These are phyloP conservation scores for Psidium friedrichsthalianum DNA, from an alignment of 345 rosid genomes.

Conservation along the genomic window DNA sequence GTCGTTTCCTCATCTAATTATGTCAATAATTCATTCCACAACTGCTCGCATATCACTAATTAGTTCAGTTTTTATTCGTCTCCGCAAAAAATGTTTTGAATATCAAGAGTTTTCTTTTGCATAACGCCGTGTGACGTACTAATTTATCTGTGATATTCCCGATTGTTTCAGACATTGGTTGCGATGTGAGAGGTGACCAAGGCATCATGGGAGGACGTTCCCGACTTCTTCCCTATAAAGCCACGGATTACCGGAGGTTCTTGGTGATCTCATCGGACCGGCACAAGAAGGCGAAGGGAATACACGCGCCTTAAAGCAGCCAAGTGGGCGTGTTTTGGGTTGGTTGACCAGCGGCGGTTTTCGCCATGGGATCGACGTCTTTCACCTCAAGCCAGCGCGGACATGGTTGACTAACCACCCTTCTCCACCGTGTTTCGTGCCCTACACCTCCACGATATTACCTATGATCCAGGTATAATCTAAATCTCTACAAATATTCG, in stretches of 20 bases:
- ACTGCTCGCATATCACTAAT: neutral
- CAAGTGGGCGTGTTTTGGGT: slow-evolving; percentile 51
- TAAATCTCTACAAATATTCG: neutral
- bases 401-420: slow-evolving; percentile 55
- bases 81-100: neutral
- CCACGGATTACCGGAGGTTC: slow-evolving; percentile 41
- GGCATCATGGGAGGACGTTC: slow-evolving; percentile 16
- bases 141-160: neutral
- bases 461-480: slow-evolving; percentile 34
- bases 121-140: neutral
- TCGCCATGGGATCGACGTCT: slow-evolving; percentile 47
- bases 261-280: slow-evolving; percentile 65
- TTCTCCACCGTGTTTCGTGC: slow-evolving; percentile 37
- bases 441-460: slow-evolving; percentile 32
- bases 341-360: slow-evolving; percentile 40
- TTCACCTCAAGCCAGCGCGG: slow-evolving; percentile 49
- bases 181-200: slow-evolving; percentile 35
- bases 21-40: neutral
- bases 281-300: slow-evolving; percentile 22
- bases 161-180: slow-evolving; percentile 9
- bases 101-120: neutral
- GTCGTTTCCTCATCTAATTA: neutral
- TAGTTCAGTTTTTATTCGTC: neutral
- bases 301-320: slow-evolving; percentile 27
- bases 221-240: slow-evolving; percentile 27